phyloP scores from a whole-genome alignment of 345 rosid species.

The Eucalyptus rudis region DNA sequence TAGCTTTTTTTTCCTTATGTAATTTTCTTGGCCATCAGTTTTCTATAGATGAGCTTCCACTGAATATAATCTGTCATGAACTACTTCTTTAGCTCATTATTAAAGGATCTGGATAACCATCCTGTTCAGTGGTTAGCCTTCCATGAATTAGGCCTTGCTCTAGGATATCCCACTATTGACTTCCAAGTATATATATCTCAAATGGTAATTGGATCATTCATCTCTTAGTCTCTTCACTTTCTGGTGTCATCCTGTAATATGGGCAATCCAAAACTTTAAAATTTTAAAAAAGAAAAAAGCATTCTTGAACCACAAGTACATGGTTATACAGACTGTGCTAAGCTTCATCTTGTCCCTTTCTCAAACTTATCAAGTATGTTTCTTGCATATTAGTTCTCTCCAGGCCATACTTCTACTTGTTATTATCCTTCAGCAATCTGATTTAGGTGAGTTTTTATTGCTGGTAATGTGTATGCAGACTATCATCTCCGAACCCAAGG shows the following conservation, averaged over 20 bases:
- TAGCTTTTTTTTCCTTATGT: neutral
- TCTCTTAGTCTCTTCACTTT: neutral
- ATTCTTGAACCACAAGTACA: neutral
- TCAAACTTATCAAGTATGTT: neutral
- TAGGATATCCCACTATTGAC: neutral
- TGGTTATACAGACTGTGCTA: neutral
- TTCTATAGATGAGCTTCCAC: neutral
- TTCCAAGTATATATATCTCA: neutral
- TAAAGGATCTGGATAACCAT: neutral
- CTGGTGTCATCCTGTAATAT: neutral
- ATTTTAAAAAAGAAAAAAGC: neutral
- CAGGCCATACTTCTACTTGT: neutral
- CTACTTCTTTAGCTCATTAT: neutral
- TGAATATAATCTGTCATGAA: neutral
- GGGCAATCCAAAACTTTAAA: neutral
- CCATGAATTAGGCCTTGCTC: neutral
- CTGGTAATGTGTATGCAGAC: constrained; percentile 18
- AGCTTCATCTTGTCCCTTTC: neutral
- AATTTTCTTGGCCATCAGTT: neutral
- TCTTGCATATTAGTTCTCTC: neutral
- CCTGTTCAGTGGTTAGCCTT: neutral
- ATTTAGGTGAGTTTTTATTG: neutral
- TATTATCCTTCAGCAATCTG: neutral
- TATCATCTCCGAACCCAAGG: constrained; percentile 76
- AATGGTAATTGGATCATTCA: neutral